Base-by-base conservation (phyloP, 352 stramenopile genomes). In the Phytophthora quininea region DNA sequence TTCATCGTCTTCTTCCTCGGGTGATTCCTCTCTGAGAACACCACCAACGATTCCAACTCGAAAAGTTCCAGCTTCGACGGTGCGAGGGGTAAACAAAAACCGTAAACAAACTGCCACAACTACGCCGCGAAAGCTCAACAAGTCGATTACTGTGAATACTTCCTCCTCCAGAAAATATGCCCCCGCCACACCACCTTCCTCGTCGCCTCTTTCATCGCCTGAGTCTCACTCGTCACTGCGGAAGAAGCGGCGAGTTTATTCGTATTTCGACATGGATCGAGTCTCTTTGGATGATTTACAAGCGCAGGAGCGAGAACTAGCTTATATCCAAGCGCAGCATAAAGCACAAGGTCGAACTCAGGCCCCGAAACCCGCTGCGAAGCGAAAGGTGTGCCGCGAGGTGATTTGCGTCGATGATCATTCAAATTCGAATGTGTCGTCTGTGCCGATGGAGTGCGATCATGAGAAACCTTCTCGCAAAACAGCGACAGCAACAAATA, bases 231-330 rank as follows among this genome's bases (percentile, higher is more conserved):
- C 59, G 5, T 45, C 55, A 11, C 62, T 45, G 47, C 69, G 64
- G 54, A 77, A 71, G 19, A 77, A 65, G 27, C 59, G 69, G 8
- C 59, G 60, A 8, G 54, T 65, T 31, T 31, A 32, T 10, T 42
- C 31, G 32, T 43, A 53, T 30, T 77, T 77, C 42, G 55, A 71
- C 33, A 49, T 54, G 10, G 70, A 82, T 54, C 51, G 42, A 9
- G 37, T 82, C 12, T 50, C 74, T 10, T 50, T 82, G 4, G 38
- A 72, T 49, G 71, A 79, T 37, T 29, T 82, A 40, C 74, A 82
- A 57, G 74, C 74, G 8, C 74, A 82, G 29, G 74, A 82, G 40
- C 70, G 67, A 56, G 74, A 82, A 51, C 29, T 82, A n/a, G 74
- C 74, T n/a, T 68, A 62, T 48, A 71, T 82, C 42, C 62, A 52